Percentiles rank a stretch among this genome's conserved stretches.
These are phyloP conservation scores for Paralagenidium karlingii DNA, from an alignment of 352 stramenopile genomes.

Conservation along the genomic window DNA sequence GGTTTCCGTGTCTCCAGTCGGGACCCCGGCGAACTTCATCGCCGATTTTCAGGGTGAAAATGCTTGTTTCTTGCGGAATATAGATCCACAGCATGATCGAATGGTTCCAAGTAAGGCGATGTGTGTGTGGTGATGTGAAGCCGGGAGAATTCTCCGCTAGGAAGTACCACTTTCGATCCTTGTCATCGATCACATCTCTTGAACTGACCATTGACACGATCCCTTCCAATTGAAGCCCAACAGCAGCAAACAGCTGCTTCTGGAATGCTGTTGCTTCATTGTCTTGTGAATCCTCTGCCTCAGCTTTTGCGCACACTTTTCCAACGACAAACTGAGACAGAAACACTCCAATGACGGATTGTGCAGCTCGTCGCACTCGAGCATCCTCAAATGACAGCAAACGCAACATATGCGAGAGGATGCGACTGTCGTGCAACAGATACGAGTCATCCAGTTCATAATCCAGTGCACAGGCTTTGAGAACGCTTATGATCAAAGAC, in stretches of 20 bases:
- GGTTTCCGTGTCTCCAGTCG: conserved; percentile 19
- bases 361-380: conserved; percentile 30
- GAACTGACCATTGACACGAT: conserved; percentile 16
- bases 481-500: conserved; percentile 21
- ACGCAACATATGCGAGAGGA: conserved; percentile 36
- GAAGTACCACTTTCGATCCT: conserved; percentile 7
- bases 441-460: conserved; percentile 69
- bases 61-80: conserved; percentile 15
- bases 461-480: conserved; percentile 49
- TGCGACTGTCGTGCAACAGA: conserved; percentile 45
- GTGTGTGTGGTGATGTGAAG: conserved; percentile 19
- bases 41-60: conserved; percentile 52
- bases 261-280: conserved; percentile 41
- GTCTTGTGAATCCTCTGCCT: conserved; percentile 5
- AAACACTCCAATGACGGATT: conserved; percentile 40
- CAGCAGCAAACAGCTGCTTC: conserved; percentile 43
- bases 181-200: no score
- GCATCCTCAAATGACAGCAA: conserved; percentile 29
- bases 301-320: conserved; percentile 7
- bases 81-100: conserved; percentile 72
- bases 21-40: conserved; percentile 52
- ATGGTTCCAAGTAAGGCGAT: conserved; percentile 46
- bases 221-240: conserved; percentile 48
- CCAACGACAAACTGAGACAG: conserved; percentile 46
- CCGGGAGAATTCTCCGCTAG: conserved; percentile 23